Evolutionary conservation across 768 basidiomycete genomes (phyloP).

Genomic region (Mrakia gelida): DNA sequence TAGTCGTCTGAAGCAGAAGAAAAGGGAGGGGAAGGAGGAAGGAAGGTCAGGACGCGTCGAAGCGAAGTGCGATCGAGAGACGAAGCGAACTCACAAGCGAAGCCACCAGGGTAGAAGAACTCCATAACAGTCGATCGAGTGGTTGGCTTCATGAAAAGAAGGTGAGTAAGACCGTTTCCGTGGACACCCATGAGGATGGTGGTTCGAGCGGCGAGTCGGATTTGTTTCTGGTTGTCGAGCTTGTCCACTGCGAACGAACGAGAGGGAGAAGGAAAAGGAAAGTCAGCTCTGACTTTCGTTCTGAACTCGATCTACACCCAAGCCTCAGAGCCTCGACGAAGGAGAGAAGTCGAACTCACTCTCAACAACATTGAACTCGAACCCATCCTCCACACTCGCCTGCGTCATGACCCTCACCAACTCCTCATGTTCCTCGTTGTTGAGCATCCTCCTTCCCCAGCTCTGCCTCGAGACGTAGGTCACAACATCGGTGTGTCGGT

Average conservation of each 20-base stretch:
- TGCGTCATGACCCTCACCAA: slow-evolving; percentile 70
- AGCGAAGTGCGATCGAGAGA: too few relatives aligned
- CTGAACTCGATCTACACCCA: too few relatives aligned
- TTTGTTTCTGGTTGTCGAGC: slow-evolving; percentile 71
- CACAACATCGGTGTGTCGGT: slow-evolving; percentile 59
- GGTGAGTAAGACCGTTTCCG: slow-evolving; percentile 77
- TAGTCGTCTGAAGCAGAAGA: neutral
- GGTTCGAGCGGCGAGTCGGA: slow-evolving; percentile 72
- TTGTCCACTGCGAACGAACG: slow-evolving; percentile 43
- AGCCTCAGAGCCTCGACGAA: too few relatives aligned
- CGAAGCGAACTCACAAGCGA: slow-evolving; percentile 55
- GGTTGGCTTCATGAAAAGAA: slow-evolving; percentile 87
- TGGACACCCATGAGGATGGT: slow-evolving; percentile 58
- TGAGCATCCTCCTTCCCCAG: slow-evolving; percentile 81
- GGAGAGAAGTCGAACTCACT: slow-evolving; percentile 22
- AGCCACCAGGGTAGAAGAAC: slow-evolving; percentile 79
- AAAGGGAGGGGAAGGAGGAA: neutral
- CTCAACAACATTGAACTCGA: slow-evolving; percentile 56
- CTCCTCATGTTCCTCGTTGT: slow-evolving; percentile 66
- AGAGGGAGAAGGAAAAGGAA: too few relatives aligned
- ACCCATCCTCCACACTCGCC: slow-evolving; percentile 60
- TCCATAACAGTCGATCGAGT: slow-evolving; percentile 83
- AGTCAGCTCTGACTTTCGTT: too few relatives aligned
- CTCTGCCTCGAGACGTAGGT: slow-evolving; percentile 86
- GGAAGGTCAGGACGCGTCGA: slow-evolving; percentile 52